phyloP scores from a whole-genome alignment of 257 asterid species.

The Verbascum thapsus region DNA sequence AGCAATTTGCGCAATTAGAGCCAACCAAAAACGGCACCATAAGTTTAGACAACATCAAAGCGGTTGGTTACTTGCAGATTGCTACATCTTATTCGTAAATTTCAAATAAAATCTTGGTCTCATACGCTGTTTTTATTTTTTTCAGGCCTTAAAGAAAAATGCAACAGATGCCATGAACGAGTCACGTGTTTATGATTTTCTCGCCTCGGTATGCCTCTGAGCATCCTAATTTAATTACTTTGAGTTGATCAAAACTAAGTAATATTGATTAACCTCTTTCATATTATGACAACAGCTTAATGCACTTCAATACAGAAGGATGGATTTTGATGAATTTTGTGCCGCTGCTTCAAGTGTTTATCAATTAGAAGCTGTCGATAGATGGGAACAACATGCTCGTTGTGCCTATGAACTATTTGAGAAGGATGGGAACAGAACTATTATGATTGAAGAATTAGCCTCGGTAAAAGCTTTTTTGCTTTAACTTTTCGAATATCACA shows the following conservation, averaged over 20 bases:
- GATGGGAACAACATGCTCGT: conserved; percentile 93
- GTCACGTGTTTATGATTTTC: conserved; percentile 72
- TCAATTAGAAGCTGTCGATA: conserved; percentile 80
- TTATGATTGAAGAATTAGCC: conserved; percentile 84
- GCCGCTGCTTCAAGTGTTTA: conserved; percentile 76
- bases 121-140: conserved; percentile 20
- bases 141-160: conserved; percentile 67
- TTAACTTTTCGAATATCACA: background rate
- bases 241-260: background rate
- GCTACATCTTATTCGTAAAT: too few relatives aligned
- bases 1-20: conserved; percentile 67
- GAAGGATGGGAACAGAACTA: conserved; percentile 86
- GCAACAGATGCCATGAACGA: conserved; percentile 89
- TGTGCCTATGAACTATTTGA: conserved; percentile 87
- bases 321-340: conserved; percentile 91
- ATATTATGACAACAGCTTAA: conserved; percentile 55
- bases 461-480: conserved; percentile 48
- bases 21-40: conserved; percentile 75
- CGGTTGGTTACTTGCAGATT: conserved; percentile 42
- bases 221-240: background rate
- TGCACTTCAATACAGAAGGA: conserved; percentile 87
- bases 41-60: conserved; percentile 63
- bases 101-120: conserved; percentile 25
- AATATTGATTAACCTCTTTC: conserved; percentile 27
- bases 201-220: conserved; percentile 57